Percentiles rank a stretch among this genome's conserved stretches.
phyloP scores from a whole-genome alignment of 805 yeast genomes.

The Saccharomycopsis malanga region DNA sequence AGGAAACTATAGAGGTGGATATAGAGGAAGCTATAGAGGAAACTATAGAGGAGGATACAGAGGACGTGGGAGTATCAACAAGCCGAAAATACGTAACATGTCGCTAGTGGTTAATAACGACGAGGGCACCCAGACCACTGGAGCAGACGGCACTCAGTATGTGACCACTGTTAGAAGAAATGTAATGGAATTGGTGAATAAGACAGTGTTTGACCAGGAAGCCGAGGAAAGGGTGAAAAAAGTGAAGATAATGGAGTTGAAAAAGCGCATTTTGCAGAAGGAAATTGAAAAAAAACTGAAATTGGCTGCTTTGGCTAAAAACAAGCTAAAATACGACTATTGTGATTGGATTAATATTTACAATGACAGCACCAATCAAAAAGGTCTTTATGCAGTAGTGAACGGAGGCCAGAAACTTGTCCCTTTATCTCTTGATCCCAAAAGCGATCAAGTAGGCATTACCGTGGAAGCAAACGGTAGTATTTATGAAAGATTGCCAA shows the following conservation, averaged over 20 bases:
- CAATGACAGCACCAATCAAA: conserved; percentile 19
- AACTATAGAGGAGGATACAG: background rate
- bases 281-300: conserved; percentile 22
- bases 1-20: conserved; percentile 24
- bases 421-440: conserved; percentile 28
- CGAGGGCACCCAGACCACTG: background rate
- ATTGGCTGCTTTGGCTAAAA: conserved; percentile 25
- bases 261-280: conserved; percentile 21
- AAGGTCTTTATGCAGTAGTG: conserved; percentile 35
- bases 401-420: conserved; percentile 36
- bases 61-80: conserved; percentile 3
- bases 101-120: conserved; percentile 27
- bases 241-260: conserved; percentile 18
- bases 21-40: conserved; percentile 1
- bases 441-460: conserved; percentile 22
- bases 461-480: conserved; percentile 30
- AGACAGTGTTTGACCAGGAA: conserved; percentile 32
- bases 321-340: conserved; percentile 34
- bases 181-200: conserved; percentile 36
- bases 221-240: conserved; percentile 26
- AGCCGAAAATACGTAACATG: conserved; percentile 26
- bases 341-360: conserved; percentile 40
- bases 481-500: conserved; percentile 26
- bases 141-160: conserved; percentile 11
- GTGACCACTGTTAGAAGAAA: conserved; percentile 22